Conservation (phyloP, 1,284 basidiomycete genomes). For the Trametes hirsuta region DNA sequence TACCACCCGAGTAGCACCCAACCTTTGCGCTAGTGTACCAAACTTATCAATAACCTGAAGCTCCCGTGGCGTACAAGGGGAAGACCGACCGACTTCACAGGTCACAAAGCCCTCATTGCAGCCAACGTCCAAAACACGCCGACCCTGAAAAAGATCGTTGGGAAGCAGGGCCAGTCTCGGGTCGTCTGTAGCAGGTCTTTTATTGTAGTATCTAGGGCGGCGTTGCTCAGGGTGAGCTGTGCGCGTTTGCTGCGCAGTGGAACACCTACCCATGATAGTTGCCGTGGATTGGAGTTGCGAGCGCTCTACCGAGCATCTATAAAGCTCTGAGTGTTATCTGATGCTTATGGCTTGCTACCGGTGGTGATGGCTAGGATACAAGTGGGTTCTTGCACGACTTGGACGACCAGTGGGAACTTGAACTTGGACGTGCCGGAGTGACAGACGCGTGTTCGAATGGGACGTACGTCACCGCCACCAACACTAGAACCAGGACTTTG, state of each 20-base stretch:
- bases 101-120: constrained; percentile 85
- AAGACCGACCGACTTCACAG: constrained; percentile 69
- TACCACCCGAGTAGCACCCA: constrained; percentile 61
- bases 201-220: constrained; percentile 66
- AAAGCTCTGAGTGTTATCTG: too few species aligned
- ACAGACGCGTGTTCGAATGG: too few species aligned
- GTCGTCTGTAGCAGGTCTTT: constrained; percentile 62
- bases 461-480: too few species aligned
- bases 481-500: too few species aligned
- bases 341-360: too few species aligned
- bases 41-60: not conserved
- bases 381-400: too few species aligned
- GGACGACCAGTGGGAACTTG: too few species aligned
- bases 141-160: constrained; percentile 50
- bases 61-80: not conserved
- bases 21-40: constrained; percentile 56
- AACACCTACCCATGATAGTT: constrained; percentile 58
- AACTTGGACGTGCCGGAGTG: too few species aligned
- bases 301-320: too few species aligned
- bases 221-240: not conserved
- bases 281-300: constrained; percentile 49
- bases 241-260: not conserved
- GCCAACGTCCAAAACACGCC: constrained; percentile 76
- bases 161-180: constrained; percentile 65
- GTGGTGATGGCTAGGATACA: too few species aligned